Evolutionary conservation across 208 protist species (phyloP), one percentile per base, ranked within the genome.

Genomic region (Trypanosoma vivax): DNA sequence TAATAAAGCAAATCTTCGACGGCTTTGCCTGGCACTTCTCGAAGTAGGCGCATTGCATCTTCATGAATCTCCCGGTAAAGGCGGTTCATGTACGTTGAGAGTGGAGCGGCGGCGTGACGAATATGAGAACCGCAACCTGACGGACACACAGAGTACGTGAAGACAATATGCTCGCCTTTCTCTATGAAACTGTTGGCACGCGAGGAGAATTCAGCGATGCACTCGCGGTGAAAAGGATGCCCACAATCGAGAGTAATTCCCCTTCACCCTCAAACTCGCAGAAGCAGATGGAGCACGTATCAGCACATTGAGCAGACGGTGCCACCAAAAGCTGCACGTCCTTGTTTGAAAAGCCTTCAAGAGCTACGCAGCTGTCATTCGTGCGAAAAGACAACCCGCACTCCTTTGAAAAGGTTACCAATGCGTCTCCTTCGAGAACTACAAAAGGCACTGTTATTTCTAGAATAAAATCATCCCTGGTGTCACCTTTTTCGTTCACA

Each of bases 231-330:
- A 40, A 94, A 90, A 37, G 64, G 49, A 50, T 94, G 87, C 2
- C 87, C 83, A 52, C 87, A 94, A 57, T 94, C 87, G 0, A 94
- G 58, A 16, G 79, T 88, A 3, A 94, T 25, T 47, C 87, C 78
- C 71, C 70, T 2, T 61, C 71, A 27, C 75, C 70, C 18, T 89
- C 82, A 41, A 90, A 84, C 51, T 88, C 80, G 42, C 80, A 89
- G 48, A 90, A 58, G 68, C 86, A 94, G 50, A 94, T 64, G 10
- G 66, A 69, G 58, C 86, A 94, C 33, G 70, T 42, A 33, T 50
- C 39, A 38, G 73, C 77, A 14, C 51, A 13, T 5, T 42, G 34
- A 5, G 46, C n/a, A 16, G 13, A 34, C 21, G 59, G 55, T 18
- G 60, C 31, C 28, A n/a, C 23, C 50, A 59, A 24, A 0, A 55